Percentiles rank a stretch among this genome's conserved stretches.
Evolutionary conservation across 345 rosid genomes (phyloP).

Genomic region (Euphorbia peplus): DNA sequence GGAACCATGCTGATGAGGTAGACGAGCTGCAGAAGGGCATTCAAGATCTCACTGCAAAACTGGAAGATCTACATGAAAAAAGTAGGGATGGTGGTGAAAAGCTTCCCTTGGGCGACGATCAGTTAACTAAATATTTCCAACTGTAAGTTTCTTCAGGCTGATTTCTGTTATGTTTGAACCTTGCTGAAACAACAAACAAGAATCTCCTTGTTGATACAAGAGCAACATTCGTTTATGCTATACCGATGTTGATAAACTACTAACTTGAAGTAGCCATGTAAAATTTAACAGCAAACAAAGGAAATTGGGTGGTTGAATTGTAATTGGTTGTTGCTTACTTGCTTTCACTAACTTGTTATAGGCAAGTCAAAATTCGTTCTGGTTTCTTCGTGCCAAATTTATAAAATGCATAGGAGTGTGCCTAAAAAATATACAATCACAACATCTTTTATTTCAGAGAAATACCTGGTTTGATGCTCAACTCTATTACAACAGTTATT

Average conservation of each 20-base stretch:
- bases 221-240: not conserved
- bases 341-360: not conserved
- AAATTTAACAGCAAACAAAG: not conserved
- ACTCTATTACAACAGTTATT: not conserved
- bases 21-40: slow-evolving; percentile 63
- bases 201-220: not conserved
- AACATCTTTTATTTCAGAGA: not conserved
- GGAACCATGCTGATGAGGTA: slow-evolving; percentile 62
- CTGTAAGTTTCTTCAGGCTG: slow-evolving; percentile 50
- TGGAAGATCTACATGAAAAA: slow-evolving; percentile 68
- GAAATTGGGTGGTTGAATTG: not conserved
- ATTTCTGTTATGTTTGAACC: not conserved
- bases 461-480: not conserved
- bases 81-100: slow-evolving; percentile 75
- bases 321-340: not conserved
- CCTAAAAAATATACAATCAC: no score
- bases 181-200: not conserved
- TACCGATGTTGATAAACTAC: not conserved
- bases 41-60: slow-evolving; percentile 62
- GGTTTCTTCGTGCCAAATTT: not conserved
- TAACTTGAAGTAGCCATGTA: not conserved
- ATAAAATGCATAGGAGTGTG: not conserved
- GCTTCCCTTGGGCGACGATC: slow-evolving; percentile 75
- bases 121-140: slow-evolving; percentile 74
- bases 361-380: not conserved